These are phyloP conservation scores for Cercospora berteroae DNA, from an alignment of 2,329 filamentous ascomycete species.

Conservation along the genomic window DNA sequence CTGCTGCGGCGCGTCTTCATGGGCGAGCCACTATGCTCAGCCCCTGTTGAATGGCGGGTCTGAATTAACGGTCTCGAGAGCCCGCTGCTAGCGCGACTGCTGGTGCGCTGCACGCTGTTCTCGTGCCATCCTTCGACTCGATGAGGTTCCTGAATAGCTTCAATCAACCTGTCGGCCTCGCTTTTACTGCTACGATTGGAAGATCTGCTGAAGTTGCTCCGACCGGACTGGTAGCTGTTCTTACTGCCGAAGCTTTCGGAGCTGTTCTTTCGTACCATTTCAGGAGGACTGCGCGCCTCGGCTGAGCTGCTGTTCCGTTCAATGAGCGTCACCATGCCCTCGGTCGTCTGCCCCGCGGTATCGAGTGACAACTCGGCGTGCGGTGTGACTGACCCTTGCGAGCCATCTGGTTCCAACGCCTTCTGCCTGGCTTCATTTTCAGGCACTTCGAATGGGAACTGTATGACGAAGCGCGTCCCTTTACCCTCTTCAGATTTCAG, in stretches of 20 bases:
- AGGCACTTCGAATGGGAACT: slow-evolving; percentile 70
- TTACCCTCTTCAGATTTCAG: slow-evolving; percentile 80
- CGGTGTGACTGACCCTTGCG: slow-evolving; percentile 32
- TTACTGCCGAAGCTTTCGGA: slow-evolving; percentile 53
- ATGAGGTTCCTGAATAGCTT: slow-evolving; percentile 65
- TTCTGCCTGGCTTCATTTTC: slow-evolving; percentile 33
- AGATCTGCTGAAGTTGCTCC: slow-evolving; percentile 34
- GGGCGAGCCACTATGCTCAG: slow-evolving; percentile 15
- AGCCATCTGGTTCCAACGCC: slow-evolving; percentile 17
- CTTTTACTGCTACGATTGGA: slow-evolving; percentile 50
- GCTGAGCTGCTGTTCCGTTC: slow-evolving; percentile 44
- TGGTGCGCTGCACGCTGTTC: slow-evolving; percentile 20
- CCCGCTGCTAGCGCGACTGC: slow-evolving; percentile 23
- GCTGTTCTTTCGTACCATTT: slow-evolving; percentile 36
- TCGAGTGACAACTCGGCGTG: slow-evolving; percentile 14
- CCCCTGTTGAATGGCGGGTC: slow-evolving; percentile 26
- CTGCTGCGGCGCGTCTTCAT: slow-evolving; percentile 24
- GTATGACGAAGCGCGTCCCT: slow-evolving; percentile 78
- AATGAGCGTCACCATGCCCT: slow-evolving; percentile 62
- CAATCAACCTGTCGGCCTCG: slow-evolving; percentile 68
- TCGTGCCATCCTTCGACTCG: slow-evolving; percentile 33
- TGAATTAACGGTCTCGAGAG: slow-evolving; percentile 28
- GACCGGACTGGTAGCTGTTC: slow-evolving; percentile 44
- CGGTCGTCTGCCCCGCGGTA: slow-evolving; percentile 20
- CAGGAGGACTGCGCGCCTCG: slow-evolving; percentile 8